Conservation (phyloP, 2,329 filamentous ascomycete species). For the Pseudocercospora fuligena region DNA sequence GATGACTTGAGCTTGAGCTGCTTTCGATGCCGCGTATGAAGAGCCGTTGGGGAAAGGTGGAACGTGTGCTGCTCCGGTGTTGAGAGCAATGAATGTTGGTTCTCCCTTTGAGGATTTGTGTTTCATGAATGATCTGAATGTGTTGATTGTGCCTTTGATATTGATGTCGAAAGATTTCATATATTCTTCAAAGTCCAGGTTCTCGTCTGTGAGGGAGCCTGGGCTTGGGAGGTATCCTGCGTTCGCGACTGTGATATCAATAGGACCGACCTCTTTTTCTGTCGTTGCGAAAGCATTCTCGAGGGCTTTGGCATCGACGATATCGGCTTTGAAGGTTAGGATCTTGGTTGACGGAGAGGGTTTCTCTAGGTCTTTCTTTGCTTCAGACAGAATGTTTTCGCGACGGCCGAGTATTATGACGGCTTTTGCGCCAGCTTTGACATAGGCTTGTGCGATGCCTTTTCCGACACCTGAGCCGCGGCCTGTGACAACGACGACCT, state of each 20-base stretch:
- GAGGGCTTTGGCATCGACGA: slow-evolving; percentile 20
- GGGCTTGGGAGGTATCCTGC: slow-evolving; percentile 17
- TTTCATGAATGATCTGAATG: slow-evolving; percentile 19
- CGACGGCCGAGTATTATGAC: slow-evolving; percentile 24
- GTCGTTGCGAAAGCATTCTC: slow-evolving; percentile 14
- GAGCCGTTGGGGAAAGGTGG: slow-evolving; percentile 28
- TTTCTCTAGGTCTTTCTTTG: slow-evolving; percentile 17
- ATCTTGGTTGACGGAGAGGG: slow-evolving; percentile 11
- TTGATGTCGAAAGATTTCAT: slow-evolving; percentile 26
- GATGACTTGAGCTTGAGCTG: slow-evolving; percentile 44
- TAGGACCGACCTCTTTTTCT: slow-evolving; percentile 12
- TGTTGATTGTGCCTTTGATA: slow-evolving; percentile 21
- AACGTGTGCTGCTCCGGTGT: slow-evolving; percentile 24
- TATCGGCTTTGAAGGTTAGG: slow-evolving; percentile 25
- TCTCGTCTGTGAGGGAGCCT: background rate
- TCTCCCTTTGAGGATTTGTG: background rate
- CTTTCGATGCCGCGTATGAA: slow-evolving; percentile 45
- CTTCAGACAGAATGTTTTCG: slow-evolving; percentile 12
- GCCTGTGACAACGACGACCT: slow-evolving; percentile 16
- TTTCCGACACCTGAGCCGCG: slow-evolving; percentile 22
- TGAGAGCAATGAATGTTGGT: slow-evolving; percentile 21
- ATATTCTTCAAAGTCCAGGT: slow-evolving; percentile 18
- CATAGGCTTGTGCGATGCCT: slow-evolving; percentile 23
- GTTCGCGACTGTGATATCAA: slow-evolving; percentile 24
- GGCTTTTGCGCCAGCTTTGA: slow-evolving; percentile 23